A percentile compares a stretch with the other conserved stretches of the same genome.
phyloP scores from a whole-genome alignment of 441 rosid genomes.

The Populus hybrid region DNA sequence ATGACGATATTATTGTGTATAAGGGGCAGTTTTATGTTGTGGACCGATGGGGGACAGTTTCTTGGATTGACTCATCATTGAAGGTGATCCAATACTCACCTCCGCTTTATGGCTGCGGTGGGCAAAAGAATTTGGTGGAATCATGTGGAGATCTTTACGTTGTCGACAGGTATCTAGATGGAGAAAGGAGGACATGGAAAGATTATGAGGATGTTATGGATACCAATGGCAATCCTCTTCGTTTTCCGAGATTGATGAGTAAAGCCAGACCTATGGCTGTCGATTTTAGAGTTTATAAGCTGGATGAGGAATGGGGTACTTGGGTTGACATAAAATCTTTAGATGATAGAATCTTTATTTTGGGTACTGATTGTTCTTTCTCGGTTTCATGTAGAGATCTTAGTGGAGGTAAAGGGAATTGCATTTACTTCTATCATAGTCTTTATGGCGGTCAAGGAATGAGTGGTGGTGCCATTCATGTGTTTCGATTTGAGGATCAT shows the following conservation, averaged over 20 bases:
- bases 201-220: slow-evolving; percentile 23
- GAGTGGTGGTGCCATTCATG: slow-evolving; percentile 15
- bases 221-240: neutral
- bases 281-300: slow-evolving; percentile 22
- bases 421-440: slow-evolving; percentile 37
- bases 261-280: neutral
- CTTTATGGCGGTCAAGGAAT: neutral
- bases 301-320: slow-evolving; percentile 42
- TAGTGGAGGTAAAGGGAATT: slow-evolving; percentile 30
- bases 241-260: neutral
- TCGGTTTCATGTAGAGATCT: slow-evolving; percentile 38
- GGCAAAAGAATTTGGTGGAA: slow-evolving; percentile 73
- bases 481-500: slow-evolving; percentile 31
- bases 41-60: slow-evolving; percentile 59
- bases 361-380: slow-evolving; percentile 67
- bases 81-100: slow-evolving; percentile 40
- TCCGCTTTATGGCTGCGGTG: slow-evolving; percentile 57
- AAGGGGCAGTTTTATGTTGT: slow-evolving; percentile 63
- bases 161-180: slow-evolving; percentile 48
- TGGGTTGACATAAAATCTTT: slow-evolving; percentile 60
- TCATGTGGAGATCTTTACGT: slow-evolving; percentile 48
- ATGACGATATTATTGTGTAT: slow-evolving; percentile 65
- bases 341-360: slow-evolving; percentile 50
- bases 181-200: slow-evolving; percentile 33
- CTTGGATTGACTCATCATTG: slow-evolving; percentile 34